Conservation (phyloP, 345 rosid genomes). For the Microthlaspi erraticum region DNA sequence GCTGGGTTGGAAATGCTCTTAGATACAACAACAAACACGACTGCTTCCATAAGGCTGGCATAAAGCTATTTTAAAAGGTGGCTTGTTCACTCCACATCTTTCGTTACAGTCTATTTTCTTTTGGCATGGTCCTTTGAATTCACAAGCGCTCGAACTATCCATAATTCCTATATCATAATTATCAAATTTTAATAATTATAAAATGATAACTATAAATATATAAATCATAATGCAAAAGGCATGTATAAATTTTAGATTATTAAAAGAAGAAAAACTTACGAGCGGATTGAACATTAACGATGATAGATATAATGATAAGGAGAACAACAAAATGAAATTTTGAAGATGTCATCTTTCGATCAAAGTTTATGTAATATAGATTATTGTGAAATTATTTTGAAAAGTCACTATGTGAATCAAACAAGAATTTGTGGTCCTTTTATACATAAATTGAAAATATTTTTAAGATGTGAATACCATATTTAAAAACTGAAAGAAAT, state of each 20-base stretch:
- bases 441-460: neutral
- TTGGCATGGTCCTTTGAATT: constrained; percentile 20
- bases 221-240: neutral
- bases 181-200: neutral
- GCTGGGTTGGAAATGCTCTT: no score
- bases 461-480: neutral
- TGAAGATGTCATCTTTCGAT: neutral
- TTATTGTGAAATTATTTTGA: neutral
- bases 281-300: neutral
- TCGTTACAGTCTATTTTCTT: constrained; percentile 2
- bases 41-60: neutral
- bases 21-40: constrained; percentile 23
- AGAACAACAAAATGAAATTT: constrained; percentile 2
- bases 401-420: neutral
- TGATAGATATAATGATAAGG: neutral
- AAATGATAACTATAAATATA: neutral
- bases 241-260: neutral
- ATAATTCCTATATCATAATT: neutral
- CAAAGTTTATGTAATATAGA: neutral
- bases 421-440: neutral
- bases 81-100: neutral
- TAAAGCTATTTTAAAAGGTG: neutral
- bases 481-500: neutral
- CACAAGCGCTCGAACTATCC: neutral
- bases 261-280: constrained; percentile 17